phyloP scores from a whole-genome alignment of 2,329 filamentous ascomycete species.

The Akanthomyces muscarius region DNA sequence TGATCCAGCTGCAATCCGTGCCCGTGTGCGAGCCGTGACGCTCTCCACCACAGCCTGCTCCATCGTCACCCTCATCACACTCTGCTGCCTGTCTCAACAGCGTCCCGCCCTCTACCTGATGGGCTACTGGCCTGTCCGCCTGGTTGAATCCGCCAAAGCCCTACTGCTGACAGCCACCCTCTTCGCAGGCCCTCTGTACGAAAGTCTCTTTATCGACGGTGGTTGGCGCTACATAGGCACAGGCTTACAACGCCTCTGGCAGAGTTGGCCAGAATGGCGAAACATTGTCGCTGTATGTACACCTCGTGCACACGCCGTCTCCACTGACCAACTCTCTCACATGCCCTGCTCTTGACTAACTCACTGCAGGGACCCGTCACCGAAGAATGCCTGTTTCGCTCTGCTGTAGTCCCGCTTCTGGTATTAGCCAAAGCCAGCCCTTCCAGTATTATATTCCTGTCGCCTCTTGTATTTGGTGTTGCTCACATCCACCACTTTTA shows the following conservation, averaged over 20 bases:
- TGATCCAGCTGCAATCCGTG: constrained; percentile 82
- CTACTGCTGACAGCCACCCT: constrained; percentile 72
- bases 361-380: constrained; percentile 69
- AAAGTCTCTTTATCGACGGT: constrained; percentile 68
- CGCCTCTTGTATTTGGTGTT: constrained; percentile 85
- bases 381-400: constrained; percentile 92
- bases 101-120: constrained; percentile 60
- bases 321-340: background rate
- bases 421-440: constrained; percentile 61
- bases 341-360: background rate
- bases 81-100: constrained; percentile 46
- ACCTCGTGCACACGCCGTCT: background rate
- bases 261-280: constrained; percentile 77
- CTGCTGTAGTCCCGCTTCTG: constrained; percentile 77
- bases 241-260: constrained; percentile 53
- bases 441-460: constrained; percentile 66
- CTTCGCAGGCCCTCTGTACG: constrained; percentile 81
- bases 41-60: constrained; percentile 69
- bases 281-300: constrained; percentile 76
- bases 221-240: constrained; percentile 61
- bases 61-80: constrained; percentile 61
- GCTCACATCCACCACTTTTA: constrained; percentile 96
- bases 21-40: constrained; percentile 76
- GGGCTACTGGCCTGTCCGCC: constrained; percentile 74
- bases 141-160: constrained; percentile 58